Conservation (phyloP, 2,329 filamentous ascomycete species). For the Fusarium heterosporum region DNA sequence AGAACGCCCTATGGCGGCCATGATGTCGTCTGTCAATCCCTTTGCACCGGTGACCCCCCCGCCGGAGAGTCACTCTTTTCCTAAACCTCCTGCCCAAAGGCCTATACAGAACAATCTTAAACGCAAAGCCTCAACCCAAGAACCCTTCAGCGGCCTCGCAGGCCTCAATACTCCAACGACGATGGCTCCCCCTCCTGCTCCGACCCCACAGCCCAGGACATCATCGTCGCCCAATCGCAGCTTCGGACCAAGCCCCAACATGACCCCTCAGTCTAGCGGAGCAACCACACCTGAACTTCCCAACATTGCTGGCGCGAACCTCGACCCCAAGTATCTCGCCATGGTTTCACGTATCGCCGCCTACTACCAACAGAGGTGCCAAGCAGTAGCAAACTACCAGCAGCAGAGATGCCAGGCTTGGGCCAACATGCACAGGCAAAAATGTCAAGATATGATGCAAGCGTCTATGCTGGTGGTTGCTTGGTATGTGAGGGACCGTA, state of each 20-base stretch:
- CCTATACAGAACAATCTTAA: slow-evolving; percentile 46
- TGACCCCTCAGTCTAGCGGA: slow-evolving; percentile 35
- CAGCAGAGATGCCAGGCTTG: slow-evolving; percentile 62
- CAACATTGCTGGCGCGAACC: slow-evolving; percentile 43
- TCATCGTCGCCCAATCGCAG: slow-evolving; percentile 38
- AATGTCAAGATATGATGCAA: slow-evolving; percentile 62
- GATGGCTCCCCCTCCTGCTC: slow-evolving; percentile 42
- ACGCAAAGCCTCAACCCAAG: slow-evolving; percentile 46
- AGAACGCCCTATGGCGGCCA: slow-evolving; percentile 46
- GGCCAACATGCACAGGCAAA: slow-evolving; percentile 60
- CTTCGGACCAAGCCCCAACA: slow-evolving; percentile 30
- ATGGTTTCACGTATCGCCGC: slow-evolving; percentile 61
- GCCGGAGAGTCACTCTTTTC: slow-evolving; percentile 48
- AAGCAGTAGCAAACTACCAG: slow-evolving; percentile 60
- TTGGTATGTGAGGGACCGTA: slow-evolving; percentile 63
- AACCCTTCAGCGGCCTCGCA: slow-evolving; percentile 32
- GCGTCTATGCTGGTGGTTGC: slow-evolving; percentile 62
- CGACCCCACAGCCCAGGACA: slow-evolving; percentile 43
- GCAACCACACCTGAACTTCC: slow-evolving; percentile 41
- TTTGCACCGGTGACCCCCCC: slow-evolving; percentile 48
- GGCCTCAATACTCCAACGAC: slow-evolving; percentile 38
- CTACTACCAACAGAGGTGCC: slow-evolving; percentile 62
- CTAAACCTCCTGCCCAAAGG: slow-evolving; percentile 48
- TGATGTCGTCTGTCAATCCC: slow-evolving; percentile 50
- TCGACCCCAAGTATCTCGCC: slow-evolving; percentile 58